Percentiles rank a stretch among this genome's conserved stretches.
Evolutionary conservation across 768 basidiomycete genomes (phyloP).

Genomic region (Omphalotus guepiniiformis): DNA sequence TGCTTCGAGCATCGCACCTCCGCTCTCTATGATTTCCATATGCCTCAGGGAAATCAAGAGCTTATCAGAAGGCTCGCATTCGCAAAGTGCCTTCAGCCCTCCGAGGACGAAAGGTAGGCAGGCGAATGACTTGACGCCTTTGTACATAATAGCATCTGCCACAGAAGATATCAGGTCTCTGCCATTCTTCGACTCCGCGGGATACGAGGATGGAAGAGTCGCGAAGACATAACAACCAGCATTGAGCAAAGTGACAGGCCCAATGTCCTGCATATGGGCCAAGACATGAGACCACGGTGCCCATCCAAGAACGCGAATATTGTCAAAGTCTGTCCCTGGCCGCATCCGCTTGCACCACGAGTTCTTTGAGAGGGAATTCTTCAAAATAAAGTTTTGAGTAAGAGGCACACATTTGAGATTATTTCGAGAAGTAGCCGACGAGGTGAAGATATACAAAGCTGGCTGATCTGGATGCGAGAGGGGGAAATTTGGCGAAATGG

Average conservation of each 20-base stretch:
- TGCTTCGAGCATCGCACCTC: conserved; percentile 25
- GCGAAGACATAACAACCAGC: conserved; percentile 30
- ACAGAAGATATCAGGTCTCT: conserved; percentile 13
- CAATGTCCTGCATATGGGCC: conserved; percentile 21
- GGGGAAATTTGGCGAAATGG: conserved; percentile 26
- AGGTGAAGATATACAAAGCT: conserved; percentile 29
- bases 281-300: conserved; percentile 31
- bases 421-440: conserved; percentile 27
- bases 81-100: conserved; percentile 21
- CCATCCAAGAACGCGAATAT: conserved; percentile 27
- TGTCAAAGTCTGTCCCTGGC: not conserved
- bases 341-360: not conserved
- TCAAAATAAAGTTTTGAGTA: conserved; percentile 23
- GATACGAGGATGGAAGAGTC: conserved; percentile 25
- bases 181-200: conserved; percentile 1
- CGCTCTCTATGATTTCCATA: conserved; percentile 24
- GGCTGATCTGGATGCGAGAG: conserved; percentile 20
- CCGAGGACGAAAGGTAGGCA: conserved; percentile 32
- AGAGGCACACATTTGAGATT: conserved; percentile 33
- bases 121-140: conserved; percentile 22
- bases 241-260: conserved; percentile 23
- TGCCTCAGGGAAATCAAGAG: conserved; percentile 18
- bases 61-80: conserved; percentile 16
- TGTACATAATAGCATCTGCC: conserved; percentile 21
- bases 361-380: not conserved